Evolutionary conservation across 78 protist species (phyloP).

Genomic region (Tieghemostelium lacteum): DNA sequence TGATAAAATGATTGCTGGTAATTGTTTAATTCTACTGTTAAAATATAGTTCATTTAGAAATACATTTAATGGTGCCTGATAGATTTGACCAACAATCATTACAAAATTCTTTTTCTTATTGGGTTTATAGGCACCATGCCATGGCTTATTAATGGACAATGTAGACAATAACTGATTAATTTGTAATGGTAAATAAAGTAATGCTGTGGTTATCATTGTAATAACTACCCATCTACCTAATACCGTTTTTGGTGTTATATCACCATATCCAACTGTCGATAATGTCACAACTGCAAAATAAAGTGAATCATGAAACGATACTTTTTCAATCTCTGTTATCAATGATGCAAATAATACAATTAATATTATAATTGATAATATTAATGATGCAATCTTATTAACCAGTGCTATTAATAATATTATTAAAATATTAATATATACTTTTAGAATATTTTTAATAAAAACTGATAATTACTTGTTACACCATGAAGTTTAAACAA

Average conservation of each 20-base stretch:
- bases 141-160: constrained; percentile 3
- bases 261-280: constrained; percentile 82
- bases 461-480: constrained; percentile 24
- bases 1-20: constrained; percentile 24
- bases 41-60: constrained; percentile 37
- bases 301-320: constrained; percentile 23
- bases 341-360: constrained; percentile 75
- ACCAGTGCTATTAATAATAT: neutral
- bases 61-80: constrained; percentile 26
- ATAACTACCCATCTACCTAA: constrained; percentile 37
- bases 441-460: neutral
- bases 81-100: constrained; percentile 27
- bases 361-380: constrained; percentile 44
- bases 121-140: constrained; percentile 61
- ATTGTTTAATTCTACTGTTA: constrained; percentile 49
- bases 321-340: constrained; percentile 50
- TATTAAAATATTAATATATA: neutral
- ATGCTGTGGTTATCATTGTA: constrained; percentile 26
- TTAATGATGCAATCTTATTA: constrained; percentile 22
- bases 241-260: constrained; percentile 44
- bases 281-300: constrained; percentile 70
- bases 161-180: neutral
- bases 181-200: constrained; percentile 39
- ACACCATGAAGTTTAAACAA: constrained; percentile 77
- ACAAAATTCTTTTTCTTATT: constrained; percentile 30